These are phyloP conservation scores for Coniella lustricola DNA, from an alignment of 2,329 filamentous ascomycete species.

Conservation along the genomic window DNA sequence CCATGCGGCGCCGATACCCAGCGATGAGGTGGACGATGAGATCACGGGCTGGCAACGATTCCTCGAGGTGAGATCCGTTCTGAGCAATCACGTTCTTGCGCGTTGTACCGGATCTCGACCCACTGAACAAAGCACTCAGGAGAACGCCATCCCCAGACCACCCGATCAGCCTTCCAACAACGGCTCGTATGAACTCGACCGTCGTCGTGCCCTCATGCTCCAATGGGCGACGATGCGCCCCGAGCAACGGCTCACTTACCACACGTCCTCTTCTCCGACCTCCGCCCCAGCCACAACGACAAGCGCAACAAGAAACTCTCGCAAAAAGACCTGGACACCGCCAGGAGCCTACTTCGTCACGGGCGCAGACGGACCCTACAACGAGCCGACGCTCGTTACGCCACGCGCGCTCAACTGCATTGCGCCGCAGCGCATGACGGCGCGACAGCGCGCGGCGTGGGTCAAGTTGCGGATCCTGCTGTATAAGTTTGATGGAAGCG, in stretches of 20 bases:
- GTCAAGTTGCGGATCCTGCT: constrained; percentile 1
- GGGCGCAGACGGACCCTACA: not conserved
- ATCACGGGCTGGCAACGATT: not conserved
- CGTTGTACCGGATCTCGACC: too few relatives aligned
- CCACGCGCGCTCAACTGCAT: not conserved
- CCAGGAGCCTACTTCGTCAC: not conserved
- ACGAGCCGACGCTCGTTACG: not conserved
- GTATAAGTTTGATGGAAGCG: not conserved
- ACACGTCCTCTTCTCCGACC: not conserved
- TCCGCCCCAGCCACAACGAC: too few relatives aligned
- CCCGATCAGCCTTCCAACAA: not conserved
- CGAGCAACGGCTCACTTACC: not conserved
- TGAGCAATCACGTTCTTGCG: not conserved
- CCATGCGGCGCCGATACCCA: not conserved
- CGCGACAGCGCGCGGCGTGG: not conserved
- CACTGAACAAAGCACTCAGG: not conserved
- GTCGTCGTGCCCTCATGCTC: not conserved
- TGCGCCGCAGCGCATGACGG: not conserved
- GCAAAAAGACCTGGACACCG: not conserved
- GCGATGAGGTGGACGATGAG: not conserved
- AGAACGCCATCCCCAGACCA: not conserved
- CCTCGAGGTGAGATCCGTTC: not conserved
- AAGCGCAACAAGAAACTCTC: not conserved
- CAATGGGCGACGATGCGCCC: not conserved
- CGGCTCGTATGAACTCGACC: not conserved